Evolutionary conservation across 345 rosid species (phyloP).

Genomic region (Eucalyptus sp.): DNA sequence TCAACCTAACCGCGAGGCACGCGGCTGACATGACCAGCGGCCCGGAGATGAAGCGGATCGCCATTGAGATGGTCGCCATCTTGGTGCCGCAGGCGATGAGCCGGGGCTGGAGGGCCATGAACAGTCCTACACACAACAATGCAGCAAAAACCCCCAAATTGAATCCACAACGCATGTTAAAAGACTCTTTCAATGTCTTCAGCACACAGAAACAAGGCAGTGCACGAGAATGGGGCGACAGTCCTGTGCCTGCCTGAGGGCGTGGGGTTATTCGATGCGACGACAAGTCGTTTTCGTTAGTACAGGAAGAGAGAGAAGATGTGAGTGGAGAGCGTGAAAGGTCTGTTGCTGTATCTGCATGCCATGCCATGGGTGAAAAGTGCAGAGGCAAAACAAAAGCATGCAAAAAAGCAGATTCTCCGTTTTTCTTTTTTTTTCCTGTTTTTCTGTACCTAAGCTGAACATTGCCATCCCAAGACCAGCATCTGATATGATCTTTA

Average conservation of each 20-base stretch:
- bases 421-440: background rate
- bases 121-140: slow-evolving; percentile 28
- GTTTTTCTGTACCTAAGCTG: slow-evolving; percentile 46
- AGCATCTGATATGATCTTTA: slow-evolving; percentile 64
- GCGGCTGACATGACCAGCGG: slow-evolving; percentile 48
- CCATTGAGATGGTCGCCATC: slow-evolving; percentile 53
- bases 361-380: background rate
- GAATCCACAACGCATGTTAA: background rate
- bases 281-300: background rate
- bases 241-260: background rate
- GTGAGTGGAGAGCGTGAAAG: background rate
- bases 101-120: slow-evolving; percentile 76
- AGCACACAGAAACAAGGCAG: background rate
- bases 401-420: background rate
- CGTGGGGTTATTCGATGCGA: background rate
- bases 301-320: background rate
- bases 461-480: slow-evolving; percentile 89
- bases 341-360: background rate
- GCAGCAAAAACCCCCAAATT: background rate
- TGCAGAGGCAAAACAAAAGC: background rate
- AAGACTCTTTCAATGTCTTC: background rate
- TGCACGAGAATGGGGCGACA: background rate
- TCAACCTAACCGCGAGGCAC: slow-evolving; percentile 37
- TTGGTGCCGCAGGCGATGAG: slow-evolving; percentile 55
- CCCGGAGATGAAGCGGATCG: slow-evolving; percentile 48